Evolutionary conservation across 352 stramenopile genomes (phyloP).

Genomic region (Phytophthora pinifolia): DNA sequence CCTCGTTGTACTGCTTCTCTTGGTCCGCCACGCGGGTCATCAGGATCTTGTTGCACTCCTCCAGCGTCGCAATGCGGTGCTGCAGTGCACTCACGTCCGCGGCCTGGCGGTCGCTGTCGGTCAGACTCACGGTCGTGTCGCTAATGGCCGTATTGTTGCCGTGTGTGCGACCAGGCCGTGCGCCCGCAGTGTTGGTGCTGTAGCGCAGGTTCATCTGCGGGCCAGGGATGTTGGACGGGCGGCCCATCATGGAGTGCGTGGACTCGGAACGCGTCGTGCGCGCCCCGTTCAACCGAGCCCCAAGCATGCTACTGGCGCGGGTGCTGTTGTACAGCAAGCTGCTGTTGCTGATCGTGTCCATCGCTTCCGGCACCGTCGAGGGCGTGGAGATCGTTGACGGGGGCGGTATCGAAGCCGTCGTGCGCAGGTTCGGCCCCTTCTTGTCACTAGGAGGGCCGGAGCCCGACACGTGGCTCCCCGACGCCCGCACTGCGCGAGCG

Average conservation of each 20-base stretch:
- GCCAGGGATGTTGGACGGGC: conserved; percentile 43
- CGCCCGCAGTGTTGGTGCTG: conserved; percentile 37
- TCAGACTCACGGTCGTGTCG: conserved; percentile 61
- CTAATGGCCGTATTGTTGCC: conserved; percentile 42
- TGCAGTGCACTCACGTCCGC: conserved; percentile 54
- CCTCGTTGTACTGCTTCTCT: conserved; percentile 86
- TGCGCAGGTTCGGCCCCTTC: conserved; percentile 27
- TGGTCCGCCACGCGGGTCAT: conserved; percentile 67
- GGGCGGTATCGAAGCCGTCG: conserved; percentile 13
- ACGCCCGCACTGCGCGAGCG: conserved; percentile 24
- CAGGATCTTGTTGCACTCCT: conserved; percentile 77
- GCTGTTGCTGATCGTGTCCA: conserved; percentile 31
- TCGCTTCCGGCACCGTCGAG: conserved; percentile 26
- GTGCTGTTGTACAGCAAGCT: conserved; percentile 29
- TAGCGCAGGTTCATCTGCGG: conserved; percentile 56
- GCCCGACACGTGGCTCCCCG: conserved; percentile 26
- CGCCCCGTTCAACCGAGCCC: conserved; percentile 20
- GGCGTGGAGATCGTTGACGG: conserved; percentile 30
- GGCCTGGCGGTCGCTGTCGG: conserved; percentile 35
- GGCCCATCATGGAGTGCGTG: conserved; percentile 48
- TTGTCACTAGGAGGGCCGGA: conserved; percentile 24
- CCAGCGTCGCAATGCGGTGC: conserved; percentile 54
- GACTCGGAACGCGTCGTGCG: conserved; percentile 45
- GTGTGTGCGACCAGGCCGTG: conserved; percentile 28
- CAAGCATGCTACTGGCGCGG: conserved; percentile 22